These are phyloP conservation scores for Xylaria sp. DNA, from an alignment of 2,329 filamentous ascomycete genomes.

Conservation along the genomic window DNA sequence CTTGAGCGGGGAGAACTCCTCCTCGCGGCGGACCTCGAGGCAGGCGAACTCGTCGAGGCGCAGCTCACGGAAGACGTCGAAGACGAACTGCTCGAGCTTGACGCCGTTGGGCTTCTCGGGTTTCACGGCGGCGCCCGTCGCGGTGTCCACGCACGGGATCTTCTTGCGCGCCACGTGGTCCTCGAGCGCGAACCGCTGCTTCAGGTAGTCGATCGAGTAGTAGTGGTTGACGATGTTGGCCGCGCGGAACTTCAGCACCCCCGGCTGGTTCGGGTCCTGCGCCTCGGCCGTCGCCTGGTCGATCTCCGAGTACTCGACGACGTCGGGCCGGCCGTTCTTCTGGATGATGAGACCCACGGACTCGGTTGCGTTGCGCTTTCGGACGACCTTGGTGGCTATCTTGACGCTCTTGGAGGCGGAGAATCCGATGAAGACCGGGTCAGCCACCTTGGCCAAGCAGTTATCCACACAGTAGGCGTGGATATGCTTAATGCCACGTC, in stretches of 20 bases:
- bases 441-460: slow-evolving; percentile 98
- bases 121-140: slow-evolving; percentile 80
- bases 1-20: slow-evolving; percentile 98
- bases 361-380: slow-evolving; percentile 95
- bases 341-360: slow-evolving; percentile 91
- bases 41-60: slow-evolving; percentile 87
- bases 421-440: slow-evolving; percentile 94
- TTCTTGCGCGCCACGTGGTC: slow-evolving; percentile 93
- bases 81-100: slow-evolving; percentile 99
- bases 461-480: slow-evolving; percentile 99
- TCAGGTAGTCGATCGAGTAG: slow-evolving; percentile 92
- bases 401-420: slow-evolving; percentile 85
- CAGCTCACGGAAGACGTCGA: slow-evolving; percentile 94
- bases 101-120: slow-evolving; percentile 92
- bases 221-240: slow-evolving; percentile 99
- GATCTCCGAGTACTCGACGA: slow-evolving; percentile 99
- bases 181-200: slow-evolving; percentile 39
- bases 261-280: slow-evolving; percentile 76
- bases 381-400: slow-evolving; percentile 98
- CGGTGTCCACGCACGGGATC: slow-evolving; percentile 82
- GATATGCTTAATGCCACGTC: slow-evolving; percentile 89
- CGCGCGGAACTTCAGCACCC: slow-evolving; percentile 90
- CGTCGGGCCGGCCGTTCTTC: slow-evolving; percentile 95
- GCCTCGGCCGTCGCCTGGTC: slow-evolving; percentile 87
- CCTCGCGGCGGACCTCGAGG: slow-evolving; percentile 93